A percentile compares a stretch with the other conserved stretches of the same genome.
phyloP scores from a whole-genome alignment of 2,329 filamentous ascomycete species.

The Biscogniauxia sp. region DNA sequence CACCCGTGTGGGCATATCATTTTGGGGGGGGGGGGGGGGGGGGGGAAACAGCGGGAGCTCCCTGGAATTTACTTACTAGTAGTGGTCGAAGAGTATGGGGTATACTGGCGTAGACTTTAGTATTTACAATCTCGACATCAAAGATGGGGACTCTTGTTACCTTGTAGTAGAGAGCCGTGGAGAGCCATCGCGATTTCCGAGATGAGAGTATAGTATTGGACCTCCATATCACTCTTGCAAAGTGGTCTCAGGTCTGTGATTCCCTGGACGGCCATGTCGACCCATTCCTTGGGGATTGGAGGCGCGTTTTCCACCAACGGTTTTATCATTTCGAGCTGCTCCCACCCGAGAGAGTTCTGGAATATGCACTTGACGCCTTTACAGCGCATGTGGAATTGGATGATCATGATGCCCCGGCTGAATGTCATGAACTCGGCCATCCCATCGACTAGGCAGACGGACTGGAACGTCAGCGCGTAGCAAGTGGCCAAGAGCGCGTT shows the following conservation, averaged over 20 bases:
- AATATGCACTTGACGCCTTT: conserved; percentile 51
- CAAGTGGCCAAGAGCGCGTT: conserved; percentile 60
- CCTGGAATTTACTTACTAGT: conserved; percentile 30
- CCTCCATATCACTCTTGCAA: conserved; percentile 42
- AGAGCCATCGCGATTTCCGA: conserved; percentile 49
- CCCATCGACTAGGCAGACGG: conserved; percentile 55
- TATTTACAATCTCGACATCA: background rate
- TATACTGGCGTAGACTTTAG: conserved; percentile 40
- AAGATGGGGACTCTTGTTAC: conserved; percentile 34
- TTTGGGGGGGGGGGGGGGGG: background rate
- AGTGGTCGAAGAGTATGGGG: conserved; percentile 47
- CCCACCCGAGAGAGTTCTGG: conserved; percentile 42
- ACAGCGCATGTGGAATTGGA: conserved; percentile 53
- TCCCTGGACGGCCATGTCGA: conserved; percentile 44
- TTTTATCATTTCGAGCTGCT: conserved; percentile 41
- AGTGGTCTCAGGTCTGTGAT: conserved; percentile 44
- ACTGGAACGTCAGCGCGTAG: conserved; percentile 59
- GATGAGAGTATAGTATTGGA: conserved; percentile 45
- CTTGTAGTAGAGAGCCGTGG: conserved; percentile 51
- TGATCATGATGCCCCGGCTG: conserved; percentile 54
- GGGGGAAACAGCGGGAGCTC: background rate
- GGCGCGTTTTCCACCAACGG: conserved; percentile 47
- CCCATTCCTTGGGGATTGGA: conserved; percentile 43
- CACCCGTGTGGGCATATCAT: background rate
- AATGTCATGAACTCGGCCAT: conserved; percentile 61